Evolutionary conservation across 1,284 basidiomycete genomes (phyloP).

Genomic region (Leccinum griseonigrum): DNA sequence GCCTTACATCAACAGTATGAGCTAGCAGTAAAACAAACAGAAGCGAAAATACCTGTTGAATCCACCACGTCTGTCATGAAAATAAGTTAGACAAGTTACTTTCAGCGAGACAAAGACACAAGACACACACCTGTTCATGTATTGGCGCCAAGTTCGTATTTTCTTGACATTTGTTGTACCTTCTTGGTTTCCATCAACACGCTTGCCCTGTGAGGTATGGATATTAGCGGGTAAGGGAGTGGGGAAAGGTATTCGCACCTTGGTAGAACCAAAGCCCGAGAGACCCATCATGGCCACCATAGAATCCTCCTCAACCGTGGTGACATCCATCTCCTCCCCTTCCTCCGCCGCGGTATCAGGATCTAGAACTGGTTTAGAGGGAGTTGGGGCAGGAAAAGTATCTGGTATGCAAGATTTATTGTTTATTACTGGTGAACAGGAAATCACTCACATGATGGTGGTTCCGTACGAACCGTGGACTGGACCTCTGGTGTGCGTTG

Average conservation of each 20-base stretch:
- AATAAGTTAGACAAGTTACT: conserved; percentile 7
- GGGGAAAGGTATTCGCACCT: conserved; percentile 49
- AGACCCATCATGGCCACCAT: conserved; percentile 95
- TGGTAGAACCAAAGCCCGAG: conserved; percentile 84
- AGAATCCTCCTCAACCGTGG: conserved; percentile 68
- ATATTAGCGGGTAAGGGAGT: background rate
- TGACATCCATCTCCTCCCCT: conserved; percentile 65
- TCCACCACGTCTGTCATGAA: conserved; percentile 68
- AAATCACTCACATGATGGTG: conserved; percentile 26
- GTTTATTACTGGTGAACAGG: background rate
- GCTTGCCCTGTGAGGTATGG: conserved; percentile 59
- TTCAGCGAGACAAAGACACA: background rate
- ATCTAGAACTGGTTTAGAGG: conserved; percentile 37
- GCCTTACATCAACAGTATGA: conserved; percentile 39
- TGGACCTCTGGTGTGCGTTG: conserved; percentile 21
- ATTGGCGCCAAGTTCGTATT: conserved; percentile 92
- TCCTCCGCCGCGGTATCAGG: conserved; percentile 49
- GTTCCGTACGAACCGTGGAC: conserved; percentile 16
- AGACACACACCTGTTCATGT: conserved; percentile 83
- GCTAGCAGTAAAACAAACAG: conserved; percentile 6
- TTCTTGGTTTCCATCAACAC: conserved; percentile 79
- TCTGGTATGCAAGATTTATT: conserved; percentile 11
- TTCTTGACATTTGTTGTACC: conserved; percentile 80
- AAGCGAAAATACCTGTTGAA: conserved; percentile 74
- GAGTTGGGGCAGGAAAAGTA: conserved; percentile 14